phyloP scores from a whole-genome alignment of 345 rosid species.

The Erodium maritimum region DNA sequence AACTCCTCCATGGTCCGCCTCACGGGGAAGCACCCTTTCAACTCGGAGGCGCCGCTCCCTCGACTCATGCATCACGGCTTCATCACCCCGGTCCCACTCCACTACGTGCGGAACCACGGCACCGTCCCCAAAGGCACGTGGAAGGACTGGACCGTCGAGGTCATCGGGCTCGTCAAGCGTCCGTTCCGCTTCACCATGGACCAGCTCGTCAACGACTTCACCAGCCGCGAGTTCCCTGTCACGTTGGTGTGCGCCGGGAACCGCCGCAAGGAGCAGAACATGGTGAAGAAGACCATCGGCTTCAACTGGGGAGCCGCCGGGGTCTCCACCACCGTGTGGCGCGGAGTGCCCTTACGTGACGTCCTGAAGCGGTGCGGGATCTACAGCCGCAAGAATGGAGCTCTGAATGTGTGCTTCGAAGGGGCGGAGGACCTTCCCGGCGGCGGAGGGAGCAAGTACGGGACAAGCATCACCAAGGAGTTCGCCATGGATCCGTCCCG shows the following conservation, averaged over 20 bases:
- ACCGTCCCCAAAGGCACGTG: constrained; percentile 55
- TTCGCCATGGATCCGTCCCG: constrained; percentile 74
- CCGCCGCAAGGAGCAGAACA: constrained; percentile 72
- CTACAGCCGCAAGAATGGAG: constrained; percentile 39
- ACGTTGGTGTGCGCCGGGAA: constrained; percentile 86
- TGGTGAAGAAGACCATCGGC: constrained; percentile 59
- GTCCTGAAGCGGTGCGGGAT: constrained; percentile 60
- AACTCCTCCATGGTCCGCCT: constrained; percentile 79
- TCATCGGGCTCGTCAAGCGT: constrained; percentile 62
- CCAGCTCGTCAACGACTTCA: constrained; percentile 50
- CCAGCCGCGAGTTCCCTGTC: constrained; percentile 54
- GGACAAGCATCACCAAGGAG: constrained; percentile 61
- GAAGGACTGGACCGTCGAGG: constrained; percentile 68
- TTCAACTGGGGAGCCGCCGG: constrained; percentile 83
- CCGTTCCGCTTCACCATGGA: constrained; percentile 70
- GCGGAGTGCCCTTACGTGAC: constrained; percentile 41
- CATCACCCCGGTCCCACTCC: constrained; percentile 88
- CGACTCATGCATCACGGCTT: constrained; percentile 92
- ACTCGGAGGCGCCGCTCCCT: constrained; percentile 64
- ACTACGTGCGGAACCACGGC: constrained; percentile 92
- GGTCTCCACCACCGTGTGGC: constrained; percentile 64
- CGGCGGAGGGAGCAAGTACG: constrained; percentile 89
- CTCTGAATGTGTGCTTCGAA: constrained; percentile 80
- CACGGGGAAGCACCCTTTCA: constrained; percentile 94
- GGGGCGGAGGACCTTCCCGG: constrained; percentile 93